Evolutionary conservation across 768 basidiomycete genomes (phyloP).

Genomic region (Solioccasus polychromus): DNA sequence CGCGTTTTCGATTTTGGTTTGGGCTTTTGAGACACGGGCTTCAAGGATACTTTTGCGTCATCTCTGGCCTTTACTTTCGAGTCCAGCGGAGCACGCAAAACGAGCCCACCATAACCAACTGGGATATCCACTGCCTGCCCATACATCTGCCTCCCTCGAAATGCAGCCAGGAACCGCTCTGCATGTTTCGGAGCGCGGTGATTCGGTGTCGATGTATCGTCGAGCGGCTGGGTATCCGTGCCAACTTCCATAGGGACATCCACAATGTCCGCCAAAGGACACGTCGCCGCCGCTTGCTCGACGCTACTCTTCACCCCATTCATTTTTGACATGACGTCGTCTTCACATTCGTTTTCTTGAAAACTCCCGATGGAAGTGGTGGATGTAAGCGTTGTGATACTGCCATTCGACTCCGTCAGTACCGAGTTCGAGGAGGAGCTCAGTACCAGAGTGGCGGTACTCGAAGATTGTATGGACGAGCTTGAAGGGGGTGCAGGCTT

Average conservation of each 20-base stretch:
- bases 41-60: background rate
- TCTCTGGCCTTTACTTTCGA: constrained; percentile 18
- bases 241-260: no score
- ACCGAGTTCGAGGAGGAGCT: constrained; percentile 8
- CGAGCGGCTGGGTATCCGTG: background rate
- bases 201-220: background rate
- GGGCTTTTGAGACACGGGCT: constrained; percentile 1
- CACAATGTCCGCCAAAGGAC: background rate
- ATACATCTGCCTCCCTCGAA: constrained; percentile 73
- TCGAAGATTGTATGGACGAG: constrained; percentile 9
- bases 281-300: background rate
- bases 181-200: background rate
- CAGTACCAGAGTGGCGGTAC: constrained; percentile 12
- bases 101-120: constrained; percentile 62
- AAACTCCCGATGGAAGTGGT: constrained; percentile 3
- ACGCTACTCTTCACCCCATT: no score
- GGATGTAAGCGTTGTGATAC: constrained; percentile 6
- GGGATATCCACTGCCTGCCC: constrained; percentile 63
- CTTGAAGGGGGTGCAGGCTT: constrained; percentile 32
- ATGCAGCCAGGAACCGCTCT: constrained; percentile 51
- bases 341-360: background rate
- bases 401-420: constrained; percentile 2
- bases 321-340: no score
- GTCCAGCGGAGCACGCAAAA: constrained; percentile 40
- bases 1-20: constrained; percentile 15